Percentiles rank a stretch among this genome's conserved stretches.
These are phyloP conservation scores for Isatis lusitanica DNA, from an alignment of 441 rosid species.

Conservation along the genomic window DNA sequence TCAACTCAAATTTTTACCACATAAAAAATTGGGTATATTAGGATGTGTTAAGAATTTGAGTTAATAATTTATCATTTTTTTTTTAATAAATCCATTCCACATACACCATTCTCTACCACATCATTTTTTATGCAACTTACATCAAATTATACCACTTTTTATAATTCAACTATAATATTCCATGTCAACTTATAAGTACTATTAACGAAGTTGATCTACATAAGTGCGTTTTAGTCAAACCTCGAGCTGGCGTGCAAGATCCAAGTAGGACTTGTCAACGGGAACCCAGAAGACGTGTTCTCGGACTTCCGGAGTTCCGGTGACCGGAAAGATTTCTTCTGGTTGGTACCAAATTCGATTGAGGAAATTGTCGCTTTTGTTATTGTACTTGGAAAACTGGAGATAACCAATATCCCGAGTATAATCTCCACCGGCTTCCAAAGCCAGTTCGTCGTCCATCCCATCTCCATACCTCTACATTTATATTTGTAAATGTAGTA, in stretches of 20 bases:
- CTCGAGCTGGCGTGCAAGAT: slow-evolving; percentile 44
- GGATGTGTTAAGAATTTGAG: too few species aligned
- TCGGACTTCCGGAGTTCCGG: slow-evolving; percentile 63
- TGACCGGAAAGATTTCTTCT: slow-evolving; percentile 63
- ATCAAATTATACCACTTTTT: too few species aligned
- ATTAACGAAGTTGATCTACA: neutral
- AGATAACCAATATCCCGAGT: slow-evolving; percentile 58
- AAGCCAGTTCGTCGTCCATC: slow-evolving; percentile 44
- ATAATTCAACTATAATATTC: too few species aligned
- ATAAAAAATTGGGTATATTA: too few species aligned
- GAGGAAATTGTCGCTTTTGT: slow-evolving; percentile 41
- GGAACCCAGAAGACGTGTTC: slow-evolving; percentile 64
- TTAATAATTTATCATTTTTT: too few species aligned
- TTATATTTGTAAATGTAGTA: neutral
- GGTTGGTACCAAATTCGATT: slow-evolving; percentile 75
- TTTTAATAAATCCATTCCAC: too few species aligned
- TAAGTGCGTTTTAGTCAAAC: slow-evolving; percentile 19
- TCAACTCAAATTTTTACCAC: too few species aligned
- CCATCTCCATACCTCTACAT: slow-evolving; percentile 61
- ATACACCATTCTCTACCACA: too few species aligned
- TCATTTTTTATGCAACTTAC: too few species aligned
- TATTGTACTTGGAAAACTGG: slow-evolving; percentile 40
- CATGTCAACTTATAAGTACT: neutral
- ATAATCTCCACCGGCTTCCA: slow-evolving; percentile 69
- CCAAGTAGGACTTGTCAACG: slow-evolving; percentile 48